Evolutionary conservation across 306 rosid species (phyloP).

Genomic region (Canavalia ensiformis): DNA sequence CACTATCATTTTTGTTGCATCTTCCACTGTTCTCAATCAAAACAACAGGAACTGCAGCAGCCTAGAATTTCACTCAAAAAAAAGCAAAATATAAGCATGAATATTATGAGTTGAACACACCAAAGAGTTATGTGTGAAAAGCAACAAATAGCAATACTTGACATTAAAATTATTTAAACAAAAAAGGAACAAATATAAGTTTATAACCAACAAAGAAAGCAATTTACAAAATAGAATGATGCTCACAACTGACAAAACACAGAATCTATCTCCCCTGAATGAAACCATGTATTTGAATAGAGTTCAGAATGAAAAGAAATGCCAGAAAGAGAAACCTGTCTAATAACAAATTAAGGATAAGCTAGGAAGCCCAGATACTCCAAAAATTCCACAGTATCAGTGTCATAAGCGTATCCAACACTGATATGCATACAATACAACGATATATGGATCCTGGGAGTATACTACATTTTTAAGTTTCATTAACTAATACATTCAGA

Average conservation of each 20-base stretch:
- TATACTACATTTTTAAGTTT: neutral
- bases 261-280: neutral
- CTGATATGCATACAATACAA: too few species aligned
- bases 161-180: neutral
- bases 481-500: neutral
- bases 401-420: too few species aligned
- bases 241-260: slow-evolving; percentile 23
- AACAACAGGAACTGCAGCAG: slow-evolving; percentile 71
- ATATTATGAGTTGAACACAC: neutral
- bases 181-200: slow-evolving; percentile 1
- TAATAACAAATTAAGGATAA: neutral
- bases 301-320: slow-evolving; percentile 16
- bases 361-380: neutral
- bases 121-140: neutral
- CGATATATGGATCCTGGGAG: too few species aligned
- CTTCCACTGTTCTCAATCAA: slow-evolving; percentile 96
- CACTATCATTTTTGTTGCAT: slow-evolving; percentile 84
- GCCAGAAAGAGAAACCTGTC: neutral
- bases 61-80: slow-evolving; percentile 56
- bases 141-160: neutral
- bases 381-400: too few species aligned
- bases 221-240: slow-evolving; percentile 1
- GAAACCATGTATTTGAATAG: neutral
- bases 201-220: slow-evolving; percentile 1
- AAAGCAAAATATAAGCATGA: slow-evolving; percentile 25